Evolutionary conservation across 768 basidiomycete genomes (phyloP).

Genomic region (Pisolithus tinctorius): DNA sequence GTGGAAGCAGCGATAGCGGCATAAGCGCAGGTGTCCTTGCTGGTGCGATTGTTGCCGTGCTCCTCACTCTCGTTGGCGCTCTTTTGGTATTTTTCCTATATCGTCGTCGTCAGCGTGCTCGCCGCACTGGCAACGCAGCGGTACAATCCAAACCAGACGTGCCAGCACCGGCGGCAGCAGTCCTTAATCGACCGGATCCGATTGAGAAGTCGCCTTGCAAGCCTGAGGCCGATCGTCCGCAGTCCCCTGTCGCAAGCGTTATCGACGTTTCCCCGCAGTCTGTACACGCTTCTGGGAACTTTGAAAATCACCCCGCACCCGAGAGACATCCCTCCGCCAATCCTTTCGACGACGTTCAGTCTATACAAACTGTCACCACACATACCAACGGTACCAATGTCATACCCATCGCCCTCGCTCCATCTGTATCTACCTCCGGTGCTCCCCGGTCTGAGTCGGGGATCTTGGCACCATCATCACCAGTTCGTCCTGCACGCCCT

Average conservation of each 20-base stretch:
- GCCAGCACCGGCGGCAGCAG: conserved; percentile 69
- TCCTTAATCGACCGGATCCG: conserved; percentile 79
- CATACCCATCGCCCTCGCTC: conserved; percentile 78
- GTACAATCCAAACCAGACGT: conserved; percentile 48
- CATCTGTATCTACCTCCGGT: conserved; percentile 42
- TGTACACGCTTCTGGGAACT: conserved; percentile 22
- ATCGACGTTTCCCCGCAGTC: conserved; percentile 57
- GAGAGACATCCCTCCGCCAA: conserved; percentile 34
- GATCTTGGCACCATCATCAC: conserved; percentile 27
- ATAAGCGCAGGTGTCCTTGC: conserved; percentile 67
- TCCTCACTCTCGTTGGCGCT: conserved; percentile 52
- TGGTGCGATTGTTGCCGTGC: conserved; percentile 60
- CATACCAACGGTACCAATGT: conserved; percentile 77
- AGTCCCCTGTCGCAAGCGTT: conserved; percentile 40
- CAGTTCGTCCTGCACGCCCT: conserved; percentile 50
- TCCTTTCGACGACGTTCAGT: conserved; percentile 72
- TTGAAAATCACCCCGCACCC: conserved; percentile 12
- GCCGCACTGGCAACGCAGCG: conserved; percentile 24
- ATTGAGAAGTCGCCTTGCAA: conserved; percentile 51
- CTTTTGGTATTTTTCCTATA: conserved; percentile 55
- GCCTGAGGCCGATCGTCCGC: conserved; percentile 4
- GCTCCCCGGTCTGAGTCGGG: conserved; percentile 28
- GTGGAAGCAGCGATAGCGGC: conserved; percentile 30
- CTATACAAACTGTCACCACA: conserved; percentile 72
- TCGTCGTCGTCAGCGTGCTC: conserved; percentile 47